Percentiles rank a stretch among this genome's conserved stretches.
Conservation (phyloP, 2,329 filamentous ascomycete genomes). For the Aspergillus ruber region DNA sequence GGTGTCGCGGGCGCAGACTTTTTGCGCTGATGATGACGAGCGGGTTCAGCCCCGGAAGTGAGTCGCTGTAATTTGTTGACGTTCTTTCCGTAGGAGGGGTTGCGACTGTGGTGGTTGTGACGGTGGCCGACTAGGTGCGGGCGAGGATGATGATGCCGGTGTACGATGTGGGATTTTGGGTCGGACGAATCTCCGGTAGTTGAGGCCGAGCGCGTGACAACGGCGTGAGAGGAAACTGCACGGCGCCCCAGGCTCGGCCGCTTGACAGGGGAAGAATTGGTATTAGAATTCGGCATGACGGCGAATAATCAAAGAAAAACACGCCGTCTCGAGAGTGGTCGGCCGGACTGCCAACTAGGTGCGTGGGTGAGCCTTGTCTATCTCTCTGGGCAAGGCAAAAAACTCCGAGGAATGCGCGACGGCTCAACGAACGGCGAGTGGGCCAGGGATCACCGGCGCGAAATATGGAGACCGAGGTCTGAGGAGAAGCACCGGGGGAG, state of each 20-base stretch:
- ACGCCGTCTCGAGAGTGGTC: neutral
- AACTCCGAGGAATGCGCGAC: neutral
- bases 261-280: conserved; percentile 33
- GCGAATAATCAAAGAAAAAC: neutral
- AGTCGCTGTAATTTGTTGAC: conserved; percentile 38
- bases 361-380: neutral
- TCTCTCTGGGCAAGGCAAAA: neutral
- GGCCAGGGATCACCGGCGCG: neutral
- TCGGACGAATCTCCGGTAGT: conserved; percentile 26
- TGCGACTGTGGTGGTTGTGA: conserved; percentile 33
- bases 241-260: conserved; percentile 35
- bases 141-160: conserved; percentile 32
- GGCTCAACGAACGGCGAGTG: neutral
- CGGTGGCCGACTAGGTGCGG: conserved; percentile 38
- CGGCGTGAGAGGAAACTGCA: conserved; percentile 35
- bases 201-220: conserved; percentile 29
- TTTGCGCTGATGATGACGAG: conserved; percentile 39
- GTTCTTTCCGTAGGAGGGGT: conserved; percentile 39
- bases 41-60: conserved; percentile 23
- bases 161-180: conserved; percentile 21
- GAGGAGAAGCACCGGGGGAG: neutral
- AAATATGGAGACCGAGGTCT: neutral
- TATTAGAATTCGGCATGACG: conserved; percentile 17
- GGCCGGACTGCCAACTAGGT: neutral
- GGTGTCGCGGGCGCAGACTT: conserved; percentile 42